Evolutionary conservation across 2,329 filamentous ascomycete species (phyloP).

Genomic region (Neurospora crassa): DNA sequence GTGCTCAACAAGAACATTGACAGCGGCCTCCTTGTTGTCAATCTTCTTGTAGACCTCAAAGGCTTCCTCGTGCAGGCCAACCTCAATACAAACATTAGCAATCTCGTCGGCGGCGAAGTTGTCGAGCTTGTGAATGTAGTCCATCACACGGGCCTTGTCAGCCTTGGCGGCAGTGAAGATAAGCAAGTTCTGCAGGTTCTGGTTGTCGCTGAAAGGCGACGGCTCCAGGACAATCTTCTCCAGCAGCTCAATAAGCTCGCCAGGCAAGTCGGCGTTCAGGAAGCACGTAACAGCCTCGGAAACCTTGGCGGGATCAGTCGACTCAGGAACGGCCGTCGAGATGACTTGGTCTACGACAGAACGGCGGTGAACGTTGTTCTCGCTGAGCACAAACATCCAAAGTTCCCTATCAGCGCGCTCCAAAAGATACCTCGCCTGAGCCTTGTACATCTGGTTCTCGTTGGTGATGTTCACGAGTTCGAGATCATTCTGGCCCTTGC

Average conservation of each 20-base stretch:
- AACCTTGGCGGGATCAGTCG: constrained; percentile 86
- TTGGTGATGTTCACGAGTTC: constrained; percentile 98
- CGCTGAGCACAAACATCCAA: constrained; percentile 88
- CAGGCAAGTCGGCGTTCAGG: constrained; percentile 80
- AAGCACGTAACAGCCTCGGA: constrained; percentile 91
- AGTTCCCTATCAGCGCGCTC: constrained; percentile 84
- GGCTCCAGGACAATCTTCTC: constrained; percentile 99
- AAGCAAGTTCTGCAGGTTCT: constrained; percentile 89
- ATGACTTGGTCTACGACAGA: constrained; percentile 95
- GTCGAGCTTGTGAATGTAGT: constrained; percentile 88
- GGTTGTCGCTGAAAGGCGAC: constrained; percentile 96
- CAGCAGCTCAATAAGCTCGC: constrained; percentile 90
- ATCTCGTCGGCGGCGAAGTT: constrained; percentile 90
- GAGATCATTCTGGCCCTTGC: constrained; percentile 93
- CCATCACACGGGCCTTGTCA: constrained; percentile 88
- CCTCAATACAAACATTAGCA: constrained; percentile 83
- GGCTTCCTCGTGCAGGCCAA: constrained; percentile 91
- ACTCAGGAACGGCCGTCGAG: constrained; percentile 87
- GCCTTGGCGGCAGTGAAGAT: constrained; percentile 96
- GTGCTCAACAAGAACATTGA: constrained; percentile 88
- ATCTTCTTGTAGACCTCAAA: constrained; percentile 99
- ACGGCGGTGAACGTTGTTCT: constrained; percentile 91
- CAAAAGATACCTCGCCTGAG: constrained; percentile 90
- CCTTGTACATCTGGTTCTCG: constrained; percentile 99
- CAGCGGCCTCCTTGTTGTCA: constrained; percentile 75